Evolutionary conservation across 2,329 filamentous ascomycete species (phyloP).

Genomic region (Gaeumannomyces tritici): DNA sequence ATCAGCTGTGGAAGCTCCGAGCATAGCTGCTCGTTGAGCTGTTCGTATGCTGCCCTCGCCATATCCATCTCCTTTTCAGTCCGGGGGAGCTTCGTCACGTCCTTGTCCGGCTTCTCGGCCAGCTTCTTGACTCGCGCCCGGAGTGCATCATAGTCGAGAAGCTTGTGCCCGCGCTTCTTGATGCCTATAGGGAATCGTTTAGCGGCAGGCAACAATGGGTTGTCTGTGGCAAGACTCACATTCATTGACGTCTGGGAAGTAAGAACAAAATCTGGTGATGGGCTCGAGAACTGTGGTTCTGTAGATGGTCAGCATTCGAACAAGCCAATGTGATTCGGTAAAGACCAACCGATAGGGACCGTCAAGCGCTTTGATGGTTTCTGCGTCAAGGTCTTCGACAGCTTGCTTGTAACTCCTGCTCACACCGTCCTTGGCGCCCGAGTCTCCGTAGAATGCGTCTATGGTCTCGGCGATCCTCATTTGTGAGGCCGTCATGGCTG

Average conservation of each 20-base stretch:
- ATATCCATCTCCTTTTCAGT: constrained; percentile 95
- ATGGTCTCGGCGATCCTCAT: constrained; percentile 99
- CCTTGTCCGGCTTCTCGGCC: constrained; percentile 94
- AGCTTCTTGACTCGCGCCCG: constrained; percentile 95
- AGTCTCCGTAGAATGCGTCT: constrained; percentile 97
- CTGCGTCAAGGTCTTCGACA: constrained; percentile 92
- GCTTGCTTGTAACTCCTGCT: constrained; percentile 97
- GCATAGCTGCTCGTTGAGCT: constrained; percentile 92
- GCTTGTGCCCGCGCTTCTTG: constrained; percentile 97
- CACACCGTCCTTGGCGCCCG: constrained; percentile 88
- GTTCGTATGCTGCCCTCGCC: constrained; percentile 87
- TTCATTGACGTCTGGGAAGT: constrained; percentile 98
- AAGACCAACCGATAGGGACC: constrained; percentile 69
- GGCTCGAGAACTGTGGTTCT: constrained; percentile 83
- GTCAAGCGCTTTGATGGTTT: constrained; percentile 96
- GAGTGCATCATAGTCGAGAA: constrained; percentile 94
- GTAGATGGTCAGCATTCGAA: not conserved
- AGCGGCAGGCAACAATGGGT: not conserved
- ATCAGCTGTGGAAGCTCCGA: constrained; percentile 91
- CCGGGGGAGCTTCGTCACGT: constrained; percentile 89
- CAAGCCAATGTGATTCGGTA: not conserved
- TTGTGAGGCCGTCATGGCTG: constrained; percentile 97
- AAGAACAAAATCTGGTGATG: constrained; percentile 91
- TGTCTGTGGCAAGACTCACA: constrained; percentile 40
- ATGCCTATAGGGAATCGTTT: constrained; percentile 48